phyloP scores from a whole-genome alignment of 1,284 basidiomycete genomes.

The Prillingera fragicola region DNA sequence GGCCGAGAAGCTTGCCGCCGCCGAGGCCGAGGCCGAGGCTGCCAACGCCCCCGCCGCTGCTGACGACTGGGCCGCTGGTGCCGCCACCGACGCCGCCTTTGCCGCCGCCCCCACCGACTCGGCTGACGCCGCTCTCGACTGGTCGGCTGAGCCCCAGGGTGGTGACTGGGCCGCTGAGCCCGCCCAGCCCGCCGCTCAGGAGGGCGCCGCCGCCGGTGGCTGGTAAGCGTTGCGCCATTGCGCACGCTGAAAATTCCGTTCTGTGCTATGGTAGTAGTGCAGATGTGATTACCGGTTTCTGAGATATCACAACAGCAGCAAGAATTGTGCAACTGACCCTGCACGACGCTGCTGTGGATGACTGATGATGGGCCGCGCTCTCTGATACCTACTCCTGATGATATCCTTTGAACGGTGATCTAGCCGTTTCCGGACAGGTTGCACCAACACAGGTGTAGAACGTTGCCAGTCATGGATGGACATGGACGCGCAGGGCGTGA shows the following conservation, averaged over 20 bases:
- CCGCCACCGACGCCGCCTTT: constrained; percentile 66
- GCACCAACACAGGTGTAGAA: too few species aligned
- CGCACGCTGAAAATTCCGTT: background rate
- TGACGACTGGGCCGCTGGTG: constrained; percentile 71
- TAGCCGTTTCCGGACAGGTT: too few species aligned
- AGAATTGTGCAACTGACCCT: too few species aligned
- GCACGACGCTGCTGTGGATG: too few species aligned
- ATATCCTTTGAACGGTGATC: too few species aligned
- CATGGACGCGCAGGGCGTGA: too few species aligned
- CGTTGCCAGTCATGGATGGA: too few species aligned
- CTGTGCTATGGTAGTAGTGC: constrained; percentile 3
- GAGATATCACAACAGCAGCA: too few species aligned
- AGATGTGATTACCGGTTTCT: constrained; percentile 15
- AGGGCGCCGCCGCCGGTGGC: constrained; percentile 26
- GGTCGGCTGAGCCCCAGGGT: constrained; percentile 66
- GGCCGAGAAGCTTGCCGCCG: constrained; percentile 82
- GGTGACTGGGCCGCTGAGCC: constrained; percentile 36
- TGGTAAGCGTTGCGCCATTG: too few species aligned
- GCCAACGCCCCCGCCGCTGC: constrained; percentile 50
- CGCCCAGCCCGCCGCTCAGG: constrained; percentile 22
- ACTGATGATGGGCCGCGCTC: too few species aligned
- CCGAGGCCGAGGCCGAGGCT: constrained; percentile 59
- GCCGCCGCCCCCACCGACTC: constrained; percentile 73
- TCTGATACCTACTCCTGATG: too few species aligned
- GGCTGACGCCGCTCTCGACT: constrained; percentile 70